Evolutionary conservation across 2,329 filamentous ascomycete species (phyloP), one percentile per base, ranked within the genome.

Genomic region (Epichloe gansuensis): DNA sequence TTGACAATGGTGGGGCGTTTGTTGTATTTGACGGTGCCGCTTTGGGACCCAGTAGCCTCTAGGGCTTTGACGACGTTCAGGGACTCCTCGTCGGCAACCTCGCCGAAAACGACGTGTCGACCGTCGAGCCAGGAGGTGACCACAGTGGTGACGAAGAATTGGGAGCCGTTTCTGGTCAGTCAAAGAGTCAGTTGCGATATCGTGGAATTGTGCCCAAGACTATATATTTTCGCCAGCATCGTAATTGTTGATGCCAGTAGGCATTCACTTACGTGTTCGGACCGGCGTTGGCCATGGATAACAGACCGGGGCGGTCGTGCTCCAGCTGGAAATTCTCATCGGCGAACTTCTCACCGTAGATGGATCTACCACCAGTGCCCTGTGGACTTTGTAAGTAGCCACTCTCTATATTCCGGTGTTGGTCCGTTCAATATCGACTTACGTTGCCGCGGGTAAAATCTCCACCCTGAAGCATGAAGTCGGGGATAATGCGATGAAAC

Each of bases 131-230:
- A 95, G 52, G 84, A 83, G 56, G 93, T 97, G 55, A 83, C 79
- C 49, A 95, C 89, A 53, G 91, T 97, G 64, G 91, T 97, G 68
- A 97, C 76, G 78, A 97, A 97, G 80, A 97, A 97, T 73, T 97
- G 91, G 50, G 88, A 95, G 64, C 93, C 93, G 75, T 98, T 98
- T 71, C 93, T 95, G 15, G 3, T 11, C 4, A 41, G 43, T 28
- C 23, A 47, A 13, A 31, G 15, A 13, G 43, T 45, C 23, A 45
- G 43, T 13, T n/a, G 7, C 44, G 21, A 8, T 46, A 15, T 9
- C 9, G 23, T 2, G 23, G 21, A 28, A 25, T 28, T 13, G 11
- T n/a, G 28, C 11, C 15, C 23, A n/a, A 8, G 12, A 2, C 42
- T 28, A 3, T 28, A 2, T 44, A 8, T 15, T 44, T 6, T 28